phyloP scores from a whole-genome alignment of 257 asterid species.

The Fraxinus pennsylvanica region DNA sequence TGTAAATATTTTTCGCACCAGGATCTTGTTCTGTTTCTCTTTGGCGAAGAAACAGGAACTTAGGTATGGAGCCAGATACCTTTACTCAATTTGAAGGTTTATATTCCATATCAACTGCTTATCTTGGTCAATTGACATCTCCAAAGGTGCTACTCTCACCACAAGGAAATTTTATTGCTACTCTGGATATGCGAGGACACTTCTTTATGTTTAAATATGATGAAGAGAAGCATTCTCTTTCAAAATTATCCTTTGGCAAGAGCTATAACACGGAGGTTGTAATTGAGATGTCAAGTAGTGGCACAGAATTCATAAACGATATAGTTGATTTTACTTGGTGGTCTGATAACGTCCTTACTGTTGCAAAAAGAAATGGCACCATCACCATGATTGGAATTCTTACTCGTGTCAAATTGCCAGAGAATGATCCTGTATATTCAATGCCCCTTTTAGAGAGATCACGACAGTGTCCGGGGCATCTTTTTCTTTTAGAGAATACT shows the following conservation, averaged over 20 bases:
- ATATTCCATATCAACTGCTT: conserved; percentile 45
- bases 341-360: conserved; percentile 68
- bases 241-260: conserved; percentile 41
- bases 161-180: conserved; percentile 61
- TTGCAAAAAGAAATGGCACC: conserved; percentile 63
- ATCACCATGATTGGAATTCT: conserved; percentile 61
- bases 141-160: conserved; percentile 85
- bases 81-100: conserved; percentile 64
- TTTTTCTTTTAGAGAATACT: conserved; percentile 70
- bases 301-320: conserved; percentile 40
- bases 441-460: conserved; percentile 78
- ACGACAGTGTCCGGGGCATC: conserved; percentile 54
- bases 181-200: conserved; percentile 71
- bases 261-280: conserved; percentile 32
- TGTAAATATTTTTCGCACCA: conserved; percentile 36
- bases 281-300: conserved; percentile 38
- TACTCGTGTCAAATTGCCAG: conserved; percentile 42
- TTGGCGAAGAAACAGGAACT: conserved; percentile 56
- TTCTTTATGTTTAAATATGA: conserved; percentile 66
- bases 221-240: conserved; percentile 50
- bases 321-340: conserved; percentile 90
- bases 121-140: conserved; percentile 48
- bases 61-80: conserved; percentile 54
- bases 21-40: conserved; percentile 67
- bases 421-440: conserved; percentile 55